Percentiles rank a stretch among this genome's conserved stretches.
These are phyloP conservation scores for Cadophora sp. DNA, from an alignment of 2,329 filamentous ascomycete genomes.

Conservation along the genomic window DNA sequence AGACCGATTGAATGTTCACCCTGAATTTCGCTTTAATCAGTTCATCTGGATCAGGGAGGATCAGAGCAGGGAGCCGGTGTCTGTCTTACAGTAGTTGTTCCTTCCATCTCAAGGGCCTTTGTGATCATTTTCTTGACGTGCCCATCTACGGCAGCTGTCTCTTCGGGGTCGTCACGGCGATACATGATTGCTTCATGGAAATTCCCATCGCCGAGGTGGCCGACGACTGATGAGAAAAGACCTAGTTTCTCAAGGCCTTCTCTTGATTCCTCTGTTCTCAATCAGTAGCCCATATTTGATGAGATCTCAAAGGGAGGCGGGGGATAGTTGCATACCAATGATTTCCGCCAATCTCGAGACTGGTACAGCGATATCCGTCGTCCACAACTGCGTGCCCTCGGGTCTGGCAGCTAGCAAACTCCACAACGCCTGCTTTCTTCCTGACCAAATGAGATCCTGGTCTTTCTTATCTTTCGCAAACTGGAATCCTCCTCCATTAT, in stretches of 20 bases:
- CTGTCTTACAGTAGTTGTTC: slow-evolving; percentile 74
- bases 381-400: slow-evolving; percentile 71
- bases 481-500: slow-evolving; percentile 72
- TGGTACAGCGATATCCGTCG: slow-evolving; percentile 83
- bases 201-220: slow-evolving; percentile 91
- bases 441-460: slow-evolving; percentile 78
- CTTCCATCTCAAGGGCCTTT: slow-evolving; percentile 88
- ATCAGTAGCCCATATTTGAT: neutral
- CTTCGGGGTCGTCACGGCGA: slow-evolving; percentile 70
- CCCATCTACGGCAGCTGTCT: slow-evolving; percentile 75
- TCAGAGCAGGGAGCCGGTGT: neutral
- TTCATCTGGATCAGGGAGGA: neutral
- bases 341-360: slow-evolving; percentile 77
- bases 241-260: slow-evolving; percentile 84
- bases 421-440: slow-evolving; percentile 82
- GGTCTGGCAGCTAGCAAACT: slow-evolving; percentile 74
- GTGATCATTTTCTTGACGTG: slow-evolving; percentile 89
- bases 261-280: slow-evolving; percentile 69
- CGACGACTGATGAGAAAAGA: slow-evolving; percentile 83
- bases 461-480: slow-evolving; percentile 75
- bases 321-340: slow-evolving; percentile 56
- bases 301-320: neutral
- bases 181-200: slow-evolving; percentile 94
- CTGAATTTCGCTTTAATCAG: slow-evolving; percentile 18
- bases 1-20: slow-evolving; percentile 87